Evolutionary conservation across 306 rosid genomes (phyloP).

Genomic region (Dryas alaskensis): DNA sequence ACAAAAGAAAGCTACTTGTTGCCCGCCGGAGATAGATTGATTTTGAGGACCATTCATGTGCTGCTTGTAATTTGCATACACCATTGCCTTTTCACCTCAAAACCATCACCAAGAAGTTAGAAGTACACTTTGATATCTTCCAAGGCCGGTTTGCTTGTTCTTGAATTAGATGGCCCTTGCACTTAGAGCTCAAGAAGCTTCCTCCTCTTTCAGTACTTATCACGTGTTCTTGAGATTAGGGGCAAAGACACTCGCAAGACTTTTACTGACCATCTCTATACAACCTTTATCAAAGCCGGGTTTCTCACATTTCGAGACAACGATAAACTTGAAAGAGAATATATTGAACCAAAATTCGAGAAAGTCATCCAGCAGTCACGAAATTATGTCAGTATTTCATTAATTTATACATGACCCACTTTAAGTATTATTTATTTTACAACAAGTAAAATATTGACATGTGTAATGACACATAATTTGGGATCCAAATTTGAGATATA

Average conservation of each 20-base stretch:
- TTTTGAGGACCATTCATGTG: too few relatives aligned
- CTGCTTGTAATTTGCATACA: too few relatives aligned
- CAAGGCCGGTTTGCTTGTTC: not conserved
- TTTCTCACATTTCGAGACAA: not conserved
- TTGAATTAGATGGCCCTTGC: not conserved
- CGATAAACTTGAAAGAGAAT: not conserved
- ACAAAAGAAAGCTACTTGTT: too few relatives aligned
- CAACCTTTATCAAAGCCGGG: not conserved
- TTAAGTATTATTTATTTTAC: too few relatives aligned
- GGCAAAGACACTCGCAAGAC: conserved; percentile 12
- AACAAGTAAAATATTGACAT: too few relatives aligned
- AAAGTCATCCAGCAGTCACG: not conserved
- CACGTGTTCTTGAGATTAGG: conserved; percentile 16
- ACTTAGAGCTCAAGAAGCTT: not conserved
- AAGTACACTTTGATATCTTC: too few relatives aligned
- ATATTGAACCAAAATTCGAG: not conserved
- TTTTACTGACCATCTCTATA: not conserved
- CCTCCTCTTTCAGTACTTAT: not conserved
- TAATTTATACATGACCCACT: too few relatives aligned
- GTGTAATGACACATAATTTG: too few relatives aligned
- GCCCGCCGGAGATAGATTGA: too few relatives aligned
- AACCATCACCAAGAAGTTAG: too few relatives aligned
- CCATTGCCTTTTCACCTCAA: too few relatives aligned
- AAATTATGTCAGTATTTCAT: not conserved
- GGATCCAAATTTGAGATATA: too few relatives aligned